Conservation (phyloP, 495 filamentous ascomycete genomes). For the Jackrogersella multiformis region DNA sequence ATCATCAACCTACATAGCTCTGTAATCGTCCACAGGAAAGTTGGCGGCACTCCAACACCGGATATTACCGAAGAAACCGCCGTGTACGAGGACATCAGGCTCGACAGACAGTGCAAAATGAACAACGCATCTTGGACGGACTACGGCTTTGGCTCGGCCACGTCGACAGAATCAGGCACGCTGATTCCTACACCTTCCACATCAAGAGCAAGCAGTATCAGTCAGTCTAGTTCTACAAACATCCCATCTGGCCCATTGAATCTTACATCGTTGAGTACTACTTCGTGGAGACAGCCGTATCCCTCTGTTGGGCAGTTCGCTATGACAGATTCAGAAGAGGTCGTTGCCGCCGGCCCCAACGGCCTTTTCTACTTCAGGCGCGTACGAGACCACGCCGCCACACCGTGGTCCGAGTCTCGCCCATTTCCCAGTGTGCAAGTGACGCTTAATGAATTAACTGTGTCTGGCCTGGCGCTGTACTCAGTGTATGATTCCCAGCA, state of each 20-base stretch:
- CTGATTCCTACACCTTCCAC: conserved; percentile 24
- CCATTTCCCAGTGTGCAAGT: conserved; percentile 14
- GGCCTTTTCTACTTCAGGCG: conserved; percentile 38
- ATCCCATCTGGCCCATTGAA: conserved; percentile 18
- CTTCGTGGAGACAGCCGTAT: conserved; percentile 30
- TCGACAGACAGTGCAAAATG: conserved; percentile 27
- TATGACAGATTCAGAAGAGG: conserved; percentile 23
- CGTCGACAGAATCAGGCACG: conserved; percentile 29
- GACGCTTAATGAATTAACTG: conserved; percentile 28
- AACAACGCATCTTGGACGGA: conserved; percentile 10
- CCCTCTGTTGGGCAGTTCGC: conserved; percentile 37
- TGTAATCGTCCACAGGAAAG: conserved; percentile 1
- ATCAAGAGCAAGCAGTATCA: conserved; percentile 26
- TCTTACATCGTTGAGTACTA: conserved; percentile 29
- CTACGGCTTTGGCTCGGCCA: conserved; percentile 23
- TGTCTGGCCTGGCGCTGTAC: conserved; percentile 31
- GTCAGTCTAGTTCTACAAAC: conserved; percentile 18
- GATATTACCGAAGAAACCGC: conserved; percentile 22
- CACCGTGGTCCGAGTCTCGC: conserved; percentile 33
- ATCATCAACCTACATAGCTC: conserved; percentile 5
- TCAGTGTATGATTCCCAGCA: background rate
- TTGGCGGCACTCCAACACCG: conserved; percentile 8
- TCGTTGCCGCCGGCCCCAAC: conserved; percentile 30
- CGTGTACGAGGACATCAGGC: conserved; percentile 19
- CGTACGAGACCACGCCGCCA: conserved; percentile 30